A percentile compares a stretch with the other conserved stretches of the same genome.
Evolutionary conservation across 2,329 filamentous ascomycete genomes (phyloP).

Genomic region (Neopestalotiopsis sp.): DNA sequence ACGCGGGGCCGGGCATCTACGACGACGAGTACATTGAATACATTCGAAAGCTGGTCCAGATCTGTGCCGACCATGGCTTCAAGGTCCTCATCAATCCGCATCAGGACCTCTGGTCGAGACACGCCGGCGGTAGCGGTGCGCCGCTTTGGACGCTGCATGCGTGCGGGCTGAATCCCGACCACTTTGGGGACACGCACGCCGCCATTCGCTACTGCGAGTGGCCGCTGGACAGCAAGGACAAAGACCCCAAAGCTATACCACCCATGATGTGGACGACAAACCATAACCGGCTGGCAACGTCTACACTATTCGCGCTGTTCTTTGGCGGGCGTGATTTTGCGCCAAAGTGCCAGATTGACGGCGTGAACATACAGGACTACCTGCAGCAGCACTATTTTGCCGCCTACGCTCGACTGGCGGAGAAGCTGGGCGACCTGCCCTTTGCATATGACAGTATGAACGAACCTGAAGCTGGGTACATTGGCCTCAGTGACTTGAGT

Average conservation of each 20-base stretch:
- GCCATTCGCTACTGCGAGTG: conserved; percentile 29
- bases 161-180: conserved; percentile 27
- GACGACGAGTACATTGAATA: conserved; percentile 30
- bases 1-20: conserved; percentile 28
- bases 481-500: conserved; percentile 24
- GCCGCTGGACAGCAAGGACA: conserved; percentile 25
- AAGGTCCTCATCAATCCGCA: conserved; percentile 31
- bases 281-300: conserved; percentile 27
- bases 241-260: conserved; percentile 28
- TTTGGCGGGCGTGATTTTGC: conserved; percentile 28
- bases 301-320: conserved; percentile 29
- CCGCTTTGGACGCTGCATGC: conserved; percentile 31
- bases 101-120: conserved; percentile 31
- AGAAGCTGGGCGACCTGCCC: conserved; percentile 24
- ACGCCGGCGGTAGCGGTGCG: conserved; percentile 28
- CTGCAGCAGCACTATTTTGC: conserved; percentile 29
- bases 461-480: conserved; percentile 29
- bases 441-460: conserved; percentile 33
- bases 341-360: conserved; percentile 26
- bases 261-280: conserved; percentile 34
- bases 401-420: conserved; percentile 24
- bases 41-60: conserved; percentile 21
- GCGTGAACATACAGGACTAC: conserved; percentile 32
- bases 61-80: conserved; percentile 26
- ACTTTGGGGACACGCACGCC: conserved; percentile 29